Conservation (phyloP, 73 alveolate species). For the Paramecium sonneborni region DNA sequence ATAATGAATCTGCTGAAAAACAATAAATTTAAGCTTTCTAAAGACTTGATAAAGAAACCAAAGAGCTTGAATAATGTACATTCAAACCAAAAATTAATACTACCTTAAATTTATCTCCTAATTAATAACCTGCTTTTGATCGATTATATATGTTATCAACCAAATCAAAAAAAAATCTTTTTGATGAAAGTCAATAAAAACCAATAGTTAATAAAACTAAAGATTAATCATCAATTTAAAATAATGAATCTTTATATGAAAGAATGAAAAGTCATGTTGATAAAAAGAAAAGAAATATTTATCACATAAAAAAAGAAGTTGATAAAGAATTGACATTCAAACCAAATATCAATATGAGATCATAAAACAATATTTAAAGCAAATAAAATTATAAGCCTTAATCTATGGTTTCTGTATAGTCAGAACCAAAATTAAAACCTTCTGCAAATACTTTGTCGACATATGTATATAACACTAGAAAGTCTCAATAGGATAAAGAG, state of each 20-base stretch:
- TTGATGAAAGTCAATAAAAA: neutral
- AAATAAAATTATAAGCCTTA: neutral
- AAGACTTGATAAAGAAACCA: neutral
- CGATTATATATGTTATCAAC: slow-evolving; percentile 44
- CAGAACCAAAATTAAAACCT: neutral
- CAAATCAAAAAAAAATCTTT: neutral
- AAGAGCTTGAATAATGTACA: neutral
- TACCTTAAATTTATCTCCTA: neutral
- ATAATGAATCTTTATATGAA: slow-evolving; percentile 31
- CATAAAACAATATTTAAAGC: neutral
- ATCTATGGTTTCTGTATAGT: neutral
- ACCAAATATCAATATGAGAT: slow-evolving; percentile 38
- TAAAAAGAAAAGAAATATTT: neutral
- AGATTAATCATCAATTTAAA: neutral
- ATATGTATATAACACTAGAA: neutral
- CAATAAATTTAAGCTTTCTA: neutral
- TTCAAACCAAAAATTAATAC: slow-evolving; percentile 40
- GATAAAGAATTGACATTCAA: slow-evolving; percentile 20
- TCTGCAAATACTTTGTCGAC: neutral
- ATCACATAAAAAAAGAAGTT: neutral
- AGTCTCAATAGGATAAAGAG: neutral
- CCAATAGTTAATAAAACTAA: neutral
- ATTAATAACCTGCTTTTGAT: slow-evolving; percentile 18
- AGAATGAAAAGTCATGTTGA: slow-evolving; percentile 53
- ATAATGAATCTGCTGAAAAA: slow-evolving; percentile 49